A percentile compares a stretch with the other conserved stretches of the same genome.
phyloP scores from a whole-genome alignment of 2,329 filamentous ascomycete species.

The Pseudogymnoascus sp. region DNA sequence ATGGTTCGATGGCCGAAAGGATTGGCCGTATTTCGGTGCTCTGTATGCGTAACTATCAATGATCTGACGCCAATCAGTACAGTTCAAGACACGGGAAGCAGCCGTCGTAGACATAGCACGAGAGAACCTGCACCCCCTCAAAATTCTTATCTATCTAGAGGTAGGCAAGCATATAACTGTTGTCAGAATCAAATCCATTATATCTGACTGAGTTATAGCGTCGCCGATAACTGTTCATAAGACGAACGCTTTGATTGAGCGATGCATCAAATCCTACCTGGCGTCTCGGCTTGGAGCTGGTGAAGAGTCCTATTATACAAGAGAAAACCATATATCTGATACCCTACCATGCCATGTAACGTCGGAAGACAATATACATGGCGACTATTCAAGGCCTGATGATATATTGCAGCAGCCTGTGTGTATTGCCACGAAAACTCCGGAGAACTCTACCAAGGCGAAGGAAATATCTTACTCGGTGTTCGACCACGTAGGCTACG shows the following conservation, averaged over 20 bases:
- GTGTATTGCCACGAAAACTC: background rate
- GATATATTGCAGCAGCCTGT: no score
- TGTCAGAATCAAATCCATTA: background rate
- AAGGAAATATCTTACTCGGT: background rate
- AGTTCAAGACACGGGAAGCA: background rate
- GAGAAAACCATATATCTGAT: background rate
- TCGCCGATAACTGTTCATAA: conserved; percentile 49
- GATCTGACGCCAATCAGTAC: conserved; percentile 48
- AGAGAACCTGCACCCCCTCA: background rate
- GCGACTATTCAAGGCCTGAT: background rate
- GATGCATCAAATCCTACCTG: conserved; percentile 41
- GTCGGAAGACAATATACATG: background rate
- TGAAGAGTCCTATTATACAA: conserved; percentile 22
- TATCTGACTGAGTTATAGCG: conserved; percentile 23
- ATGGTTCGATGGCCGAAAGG: conserved; percentile 71
- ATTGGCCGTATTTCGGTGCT: conserved; percentile 68
- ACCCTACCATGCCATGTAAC: background rate
- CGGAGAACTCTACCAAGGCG: background rate
- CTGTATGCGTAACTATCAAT: conserved; percentile 77
- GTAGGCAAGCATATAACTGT: background rate
- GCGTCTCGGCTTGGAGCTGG: conserved; percentile 31
- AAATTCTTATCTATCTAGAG: background rate
- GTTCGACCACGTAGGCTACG: background rate
- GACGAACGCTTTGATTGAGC: conserved; percentile 49
- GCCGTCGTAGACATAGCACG: background rate